A percentile compares a stretch with the other conserved stretches of the same genome.
Evolutionary conservation across 176 grass and related monocot genomes (phyloP).

Genomic region (Zizania latifolia): DNA sequence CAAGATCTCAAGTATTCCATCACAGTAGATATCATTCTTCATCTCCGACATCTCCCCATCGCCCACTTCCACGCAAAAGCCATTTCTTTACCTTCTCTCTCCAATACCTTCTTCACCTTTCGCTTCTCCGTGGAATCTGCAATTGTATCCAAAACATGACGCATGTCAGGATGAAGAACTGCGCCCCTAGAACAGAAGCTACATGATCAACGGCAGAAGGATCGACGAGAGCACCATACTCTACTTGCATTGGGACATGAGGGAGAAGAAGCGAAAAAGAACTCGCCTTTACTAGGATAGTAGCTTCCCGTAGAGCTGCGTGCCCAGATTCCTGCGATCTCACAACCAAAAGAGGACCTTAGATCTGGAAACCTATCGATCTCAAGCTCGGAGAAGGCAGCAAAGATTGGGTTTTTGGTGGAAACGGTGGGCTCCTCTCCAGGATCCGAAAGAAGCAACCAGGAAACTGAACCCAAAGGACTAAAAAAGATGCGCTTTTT

Average conservation of each 20-base stretch:
- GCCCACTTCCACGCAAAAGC: conserved; percentile 16
- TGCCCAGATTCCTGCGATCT: conserved; percentile 26
- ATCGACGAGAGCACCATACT: conserved; percentile 1
- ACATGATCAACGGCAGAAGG: conserved; percentile 26
- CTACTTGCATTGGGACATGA: conserved; percentile 31
- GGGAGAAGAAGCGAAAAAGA: conserved; percentile 20
- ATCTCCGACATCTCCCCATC: conserved; percentile 46
- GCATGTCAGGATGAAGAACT: conserved; percentile 16
- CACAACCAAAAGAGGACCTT: not conserved
- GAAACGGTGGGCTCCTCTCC: conserved; percentile 30
- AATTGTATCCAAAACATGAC: conserved; percentile 10
- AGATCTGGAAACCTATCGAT: conserved; percentile 46
- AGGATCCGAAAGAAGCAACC: conserved; percentile 41
- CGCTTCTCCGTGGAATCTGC: conserved; percentile 16
- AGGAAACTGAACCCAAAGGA: conserved; percentile 27
- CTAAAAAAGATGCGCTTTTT: conserved; percentile 22
- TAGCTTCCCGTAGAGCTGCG: not conserved
- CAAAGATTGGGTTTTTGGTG: conserved; percentile 34
- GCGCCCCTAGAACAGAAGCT: too few species aligned
- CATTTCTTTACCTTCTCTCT: not conserved
- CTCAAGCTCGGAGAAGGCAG: conserved; percentile 13
- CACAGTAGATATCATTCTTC: conserved; percentile 43
- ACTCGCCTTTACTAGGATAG: conserved; percentile 36
- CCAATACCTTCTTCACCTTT: not conserved
- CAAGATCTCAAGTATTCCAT: conserved; percentile 78